Evolutionary conservation across 768 basidiomycete species (phyloP), one percentile per base, ranked within the genome.

Genomic region (Termitomyces sp.): DNA sequence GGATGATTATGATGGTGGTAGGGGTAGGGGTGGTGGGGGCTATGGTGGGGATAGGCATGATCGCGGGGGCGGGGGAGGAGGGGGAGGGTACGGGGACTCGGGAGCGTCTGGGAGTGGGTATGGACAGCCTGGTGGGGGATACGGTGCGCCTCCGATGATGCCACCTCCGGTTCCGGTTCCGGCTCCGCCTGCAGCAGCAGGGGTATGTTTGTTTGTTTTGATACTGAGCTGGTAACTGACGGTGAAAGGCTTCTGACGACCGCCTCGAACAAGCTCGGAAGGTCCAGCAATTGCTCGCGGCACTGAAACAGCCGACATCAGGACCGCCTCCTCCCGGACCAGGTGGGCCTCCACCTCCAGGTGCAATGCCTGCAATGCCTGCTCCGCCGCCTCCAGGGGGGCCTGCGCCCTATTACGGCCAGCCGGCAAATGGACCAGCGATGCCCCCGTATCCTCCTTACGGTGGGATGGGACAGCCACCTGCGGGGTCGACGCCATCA

Each of bases 261-360:
- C 87, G 92, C 12, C 75, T 95, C 19, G 93, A 95, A 64, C 89
- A 94, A 76, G 91, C 92, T 8, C 82, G 86, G 54, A 88, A 82
- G 69, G 91, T 94, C 9, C 92, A 94, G 66, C 89, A 92, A 79
- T 73, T 92, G 17, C 73, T 93, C 25, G 91, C 89, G 5, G 91
- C 91, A 12, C 72, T 92, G 45, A 91, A 93, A 64, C 86, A 88
- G 57, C 85, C 88, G 10, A 77, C 79, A 57, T 67, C 67, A 57
- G 76, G 73, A 23, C 43, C 44, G 49, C 70, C 30, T 58, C 64
- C 64, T 14, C 56, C 71, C 5, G 40, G 54, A 19, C 61, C 72
- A 12, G 62, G 72, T 3, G 60, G 73, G 40, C 67, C 78, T 23
- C 68, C 79, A 14, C 69, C 63, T 5, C 63, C 76, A 3, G 32